Base-by-base conservation (phyloP, 1,284 basidiomycete species). In the Bondarzewia mesenterica region DNA sequence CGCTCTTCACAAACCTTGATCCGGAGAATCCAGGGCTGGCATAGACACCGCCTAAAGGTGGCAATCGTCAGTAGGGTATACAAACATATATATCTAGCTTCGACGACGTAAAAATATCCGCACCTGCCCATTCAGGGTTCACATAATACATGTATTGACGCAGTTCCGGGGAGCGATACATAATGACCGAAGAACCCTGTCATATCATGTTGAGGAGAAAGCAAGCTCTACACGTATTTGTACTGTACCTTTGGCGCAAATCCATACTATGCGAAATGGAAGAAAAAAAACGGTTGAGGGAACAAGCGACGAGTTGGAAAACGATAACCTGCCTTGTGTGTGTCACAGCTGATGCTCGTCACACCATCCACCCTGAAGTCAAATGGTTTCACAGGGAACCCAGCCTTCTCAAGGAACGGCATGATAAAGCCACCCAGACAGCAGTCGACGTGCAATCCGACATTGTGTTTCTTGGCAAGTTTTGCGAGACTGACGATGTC, bases 401-500 rank as follows among this genome's bases (percentile, higher is more conserved):
- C 72, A 5, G 71, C 69, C 52, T 72, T 66, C 56, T 89, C 85
- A 35, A 96, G 74, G 74, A 91, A 97, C 0, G 93, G 89, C 54
- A 96, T 78, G 56, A 96, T 86, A 68, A 96, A 95, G 46, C 86
- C 89, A 2, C 93, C 93, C 15, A 96, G 73, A 64, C 93, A 96
- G 64, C 91, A 93, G 58, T 94, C 91, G 51, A 96, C 94, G 63
- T 99, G 96, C 22, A 97, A 68, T 2, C 93, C 91, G 49, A 94
- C 75, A 20, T 87, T 85, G 65, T 93, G 65, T 51, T 71, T 75
- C 50, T 77, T 70, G 0, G 96, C 95, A 4, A 99, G 75, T 38
- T 71, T 72, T 12, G 80, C 87, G 6, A 99, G 82, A 1, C 77
- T 81, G 12, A 82, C 74, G 48, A 99, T 97, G 52, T 95, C 85